Percentiles rank a stretch among this genome's conserved stretches.
Conservation (phyloP, 78 protist species). For the Neovahlkampfia damariscottae region DNA sequence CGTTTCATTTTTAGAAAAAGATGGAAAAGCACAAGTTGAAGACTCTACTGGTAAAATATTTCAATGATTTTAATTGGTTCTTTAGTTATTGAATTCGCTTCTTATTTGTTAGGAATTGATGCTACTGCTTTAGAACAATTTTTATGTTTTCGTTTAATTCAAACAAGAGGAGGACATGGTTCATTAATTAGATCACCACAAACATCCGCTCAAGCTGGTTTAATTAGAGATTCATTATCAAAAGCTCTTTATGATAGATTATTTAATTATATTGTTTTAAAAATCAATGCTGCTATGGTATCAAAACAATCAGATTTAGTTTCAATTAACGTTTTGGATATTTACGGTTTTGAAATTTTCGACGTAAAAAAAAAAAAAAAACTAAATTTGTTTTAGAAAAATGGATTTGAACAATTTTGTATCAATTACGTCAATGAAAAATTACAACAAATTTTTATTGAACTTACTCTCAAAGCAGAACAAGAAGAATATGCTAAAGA, state of each 20-base stretch:
- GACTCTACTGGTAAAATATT: constrained; percentile 23
- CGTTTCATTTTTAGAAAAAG: constrained; percentile 39
- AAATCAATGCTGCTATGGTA: constrained; percentile 51
- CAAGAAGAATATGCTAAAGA: constrained; percentile 82
- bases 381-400: too few species aligned
- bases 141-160: constrained; percentile 5
- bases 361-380: too few species aligned
- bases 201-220: constrained; percentile 28
- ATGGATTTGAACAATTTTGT: constrained; percentile 90
- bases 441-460: constrained; percentile 84
- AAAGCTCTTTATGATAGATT: constrained; percentile 82
- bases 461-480: constrained; percentile 71
- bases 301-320: constrained; percentile 18
- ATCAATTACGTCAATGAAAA: constrained; percentile 93
- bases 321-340: constrained; percentile 76
- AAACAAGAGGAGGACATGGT: constrained; percentile 7
- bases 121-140: constrained; percentile 2
- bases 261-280: constrained; percentile 69
- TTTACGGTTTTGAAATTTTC: constrained; percentile 90
- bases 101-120: constrained; percentile 27
- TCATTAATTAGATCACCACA: constrained; percentile 44
- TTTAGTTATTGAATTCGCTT: constrained; percentile 20
- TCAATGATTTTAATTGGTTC: neutral
- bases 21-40: constrained; percentile 41
- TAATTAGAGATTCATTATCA: constrained; percentile 73